Conservation (phyloP, 495 filamentous ascomycete species). For the Pyrenula aspistea region DNA sequence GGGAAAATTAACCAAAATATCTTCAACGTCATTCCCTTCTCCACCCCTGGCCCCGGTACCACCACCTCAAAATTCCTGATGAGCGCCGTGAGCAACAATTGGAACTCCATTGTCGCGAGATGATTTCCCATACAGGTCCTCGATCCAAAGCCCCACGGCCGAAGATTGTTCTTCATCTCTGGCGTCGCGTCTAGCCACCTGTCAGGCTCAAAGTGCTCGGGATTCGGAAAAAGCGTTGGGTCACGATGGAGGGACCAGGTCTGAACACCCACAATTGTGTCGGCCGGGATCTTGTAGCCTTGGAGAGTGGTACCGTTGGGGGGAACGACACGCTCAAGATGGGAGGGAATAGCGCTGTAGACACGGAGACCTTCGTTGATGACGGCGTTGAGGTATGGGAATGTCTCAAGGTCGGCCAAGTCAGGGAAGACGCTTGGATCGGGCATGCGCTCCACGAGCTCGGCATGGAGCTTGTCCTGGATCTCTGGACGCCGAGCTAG, state of each 20-base stretch:
- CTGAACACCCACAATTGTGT: not conserved
- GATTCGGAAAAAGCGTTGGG: not conserved
- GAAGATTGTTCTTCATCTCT: not conserved
- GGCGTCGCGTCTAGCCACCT: not conserved
- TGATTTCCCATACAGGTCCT: too few species aligned
- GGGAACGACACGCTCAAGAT: not conserved
- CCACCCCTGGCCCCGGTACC: too few species aligned
- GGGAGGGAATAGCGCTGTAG: not conserved
- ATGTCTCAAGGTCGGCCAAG: constrained; percentile 12
- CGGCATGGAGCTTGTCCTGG: constrained; percentile 6
- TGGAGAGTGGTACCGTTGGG: not conserved
- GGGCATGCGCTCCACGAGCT: constrained; percentile 15
- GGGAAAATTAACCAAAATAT: too few species aligned
- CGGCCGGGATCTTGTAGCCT: not conserved
- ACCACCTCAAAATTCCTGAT: too few species aligned
- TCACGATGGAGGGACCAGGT: not conserved
- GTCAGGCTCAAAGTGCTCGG: not conserved
- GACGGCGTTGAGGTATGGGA: constrained; percentile 32
- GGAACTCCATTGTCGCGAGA: too few species aligned
- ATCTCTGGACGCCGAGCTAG: constrained; percentile 12
- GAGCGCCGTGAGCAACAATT: too few species aligned
- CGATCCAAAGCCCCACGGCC: not conserved
- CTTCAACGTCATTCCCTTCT: too few species aligned
- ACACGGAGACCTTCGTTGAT: not conserved
- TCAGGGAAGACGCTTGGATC: constrained; percentile 8